A percentile compares a stretch with the other conserved stretches of the same genome.
Evolutionary conservation across 139 green algal species (phyloP).

Genomic region (Micromonas commoda): DNA sequence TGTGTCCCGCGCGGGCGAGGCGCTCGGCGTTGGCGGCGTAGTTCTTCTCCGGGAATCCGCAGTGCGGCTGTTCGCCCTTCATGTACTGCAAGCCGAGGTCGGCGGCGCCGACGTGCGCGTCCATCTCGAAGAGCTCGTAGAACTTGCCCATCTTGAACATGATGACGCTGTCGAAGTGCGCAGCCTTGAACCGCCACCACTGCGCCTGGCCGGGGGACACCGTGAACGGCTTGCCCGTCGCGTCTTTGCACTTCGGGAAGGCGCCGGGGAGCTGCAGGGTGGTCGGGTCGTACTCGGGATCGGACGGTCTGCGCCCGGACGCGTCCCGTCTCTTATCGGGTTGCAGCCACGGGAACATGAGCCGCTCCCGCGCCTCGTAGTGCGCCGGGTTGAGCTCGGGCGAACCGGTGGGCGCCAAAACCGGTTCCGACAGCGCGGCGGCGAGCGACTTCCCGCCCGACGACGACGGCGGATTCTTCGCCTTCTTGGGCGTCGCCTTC

Average conservation of each 20-base stretch:
- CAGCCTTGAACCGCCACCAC: conserved; percentile 91
- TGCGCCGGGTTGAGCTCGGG: neutral
- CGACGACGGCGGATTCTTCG: neutral
- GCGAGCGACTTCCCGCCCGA: neutral
- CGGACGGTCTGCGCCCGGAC: neutral
- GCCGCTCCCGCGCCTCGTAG: conserved; percentile 1
- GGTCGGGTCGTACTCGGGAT: conserved; percentile 56
- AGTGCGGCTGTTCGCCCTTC: conserved; percentile 94
- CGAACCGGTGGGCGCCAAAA: neutral
- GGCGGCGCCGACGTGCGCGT: conserved; percentile 81
- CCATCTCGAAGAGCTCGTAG: conserved; percentile 99
- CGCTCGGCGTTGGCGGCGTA: conserved; percentile 75
- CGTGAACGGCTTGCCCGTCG: conserved; percentile 7
- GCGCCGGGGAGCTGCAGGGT: conserved; percentile 70
- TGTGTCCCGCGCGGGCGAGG: conserved; percentile 69
- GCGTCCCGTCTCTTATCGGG: conserved; percentile 11
- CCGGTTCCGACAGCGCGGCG: too few species aligned
- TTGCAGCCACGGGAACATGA: neutral
- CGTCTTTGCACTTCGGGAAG: conserved; percentile 63
- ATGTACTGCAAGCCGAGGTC: conserved; percentile 88
- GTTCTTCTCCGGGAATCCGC: conserved; percentile 80
- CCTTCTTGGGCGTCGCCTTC: conserved; percentile 6
- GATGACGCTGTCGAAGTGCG: conserved; percentile 70
- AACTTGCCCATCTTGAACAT: conserved; percentile 76
- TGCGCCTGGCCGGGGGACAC: conserved; percentile 79